These are phyloP conservation scores for Albatrellus sp. DNA, from an alignment of 1,284 basidiomycete genomes.

Conservation along the genomic window DNA sequence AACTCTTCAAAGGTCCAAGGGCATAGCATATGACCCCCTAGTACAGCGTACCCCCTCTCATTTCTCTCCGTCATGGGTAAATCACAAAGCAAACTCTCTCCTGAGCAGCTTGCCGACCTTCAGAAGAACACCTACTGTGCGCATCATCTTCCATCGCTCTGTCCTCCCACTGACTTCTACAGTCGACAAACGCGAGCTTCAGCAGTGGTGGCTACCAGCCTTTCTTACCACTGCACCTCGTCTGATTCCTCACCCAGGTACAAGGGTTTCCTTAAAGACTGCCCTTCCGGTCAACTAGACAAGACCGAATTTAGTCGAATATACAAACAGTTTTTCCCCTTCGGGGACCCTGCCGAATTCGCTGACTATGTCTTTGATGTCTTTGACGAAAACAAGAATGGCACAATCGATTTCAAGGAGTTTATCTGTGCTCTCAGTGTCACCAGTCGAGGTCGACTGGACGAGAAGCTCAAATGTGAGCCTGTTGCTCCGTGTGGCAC, in stretches of 20 bases:
- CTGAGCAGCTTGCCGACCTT: slow-evolving; percentile 90
- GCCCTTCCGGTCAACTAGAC: slow-evolving; percentile 93
- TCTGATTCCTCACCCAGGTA: slow-evolving; percentile 49
- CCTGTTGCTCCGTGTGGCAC: slow-evolving; percentile 9
- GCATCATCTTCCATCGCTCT: slow-evolving; percentile 20
- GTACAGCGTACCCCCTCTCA: slow-evolving; percentile 1
- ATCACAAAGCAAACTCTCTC: slow-evolving; percentile 91
- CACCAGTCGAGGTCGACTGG: slow-evolving; percentile 85
- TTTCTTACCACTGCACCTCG: slow-evolving; percentile 10
- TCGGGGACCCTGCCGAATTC: slow-evolving; percentile 95
- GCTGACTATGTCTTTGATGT: slow-evolving; percentile 99
- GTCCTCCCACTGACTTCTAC: slow-evolving; percentile 15
- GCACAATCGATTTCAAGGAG: slow-evolving; percentile 96
- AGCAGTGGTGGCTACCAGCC: slow-evolving; percentile 69
- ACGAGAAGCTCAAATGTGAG: slow-evolving; percentile 98
- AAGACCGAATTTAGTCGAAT: slow-evolving; percentile 95
- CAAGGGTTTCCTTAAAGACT: slow-evolving; percentile 99
- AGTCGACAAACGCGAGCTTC: slow-evolving; percentile 99
- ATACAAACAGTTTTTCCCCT: slow-evolving; percentile 99
- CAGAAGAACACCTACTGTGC: slow-evolving; percentile 98
- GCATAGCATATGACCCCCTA: background rate
- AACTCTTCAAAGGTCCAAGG: background rate
- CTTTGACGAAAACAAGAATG: slow-evolving; percentile 92
- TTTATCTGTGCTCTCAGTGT: slow-evolving; percentile 97
- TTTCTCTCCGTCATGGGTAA: slow-evolving; percentile 66